Conservation (phyloP, 2,329 filamentous ascomycete species). For the Aureobasidium lini region DNA sequence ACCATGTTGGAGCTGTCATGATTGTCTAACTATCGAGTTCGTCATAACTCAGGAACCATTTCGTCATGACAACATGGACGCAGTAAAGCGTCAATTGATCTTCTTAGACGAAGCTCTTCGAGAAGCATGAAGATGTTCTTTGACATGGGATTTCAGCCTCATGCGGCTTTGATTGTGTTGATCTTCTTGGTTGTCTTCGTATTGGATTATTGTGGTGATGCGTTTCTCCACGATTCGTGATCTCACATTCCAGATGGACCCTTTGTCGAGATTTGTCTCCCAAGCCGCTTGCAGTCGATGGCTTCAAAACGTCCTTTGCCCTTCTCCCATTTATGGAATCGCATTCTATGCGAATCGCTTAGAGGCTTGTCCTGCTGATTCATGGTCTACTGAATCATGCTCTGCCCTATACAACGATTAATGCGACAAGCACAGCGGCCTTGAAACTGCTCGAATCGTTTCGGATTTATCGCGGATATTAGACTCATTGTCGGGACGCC, state of each 20-base stretch:
- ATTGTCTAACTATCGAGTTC: background rate
- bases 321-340: background rate
- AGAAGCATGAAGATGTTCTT: background rate
- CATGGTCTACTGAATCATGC: too few relatives aligned
- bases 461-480: background rate
- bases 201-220: background rate
- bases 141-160: background rate
- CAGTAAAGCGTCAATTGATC: conserved; percentile 1
- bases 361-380: background rate
- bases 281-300: background rate
- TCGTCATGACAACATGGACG: conserved; percentile 14
- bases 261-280: background rate
- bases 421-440: background rate
- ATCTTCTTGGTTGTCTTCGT: background rate
- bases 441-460: background rate
- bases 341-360: background rate
- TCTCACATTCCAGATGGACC: background rate
- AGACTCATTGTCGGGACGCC: background rate
- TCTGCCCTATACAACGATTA: background rate
- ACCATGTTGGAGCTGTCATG: background rate
- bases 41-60: conserved; percentile 13
- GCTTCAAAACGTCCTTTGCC: background rate
- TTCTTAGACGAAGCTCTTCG: background rate
- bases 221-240: background rate
- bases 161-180: background rate